Base-by-base conservation (phyloP, 176 grass and related monocot species). In the Ananas comosus region DNA sequence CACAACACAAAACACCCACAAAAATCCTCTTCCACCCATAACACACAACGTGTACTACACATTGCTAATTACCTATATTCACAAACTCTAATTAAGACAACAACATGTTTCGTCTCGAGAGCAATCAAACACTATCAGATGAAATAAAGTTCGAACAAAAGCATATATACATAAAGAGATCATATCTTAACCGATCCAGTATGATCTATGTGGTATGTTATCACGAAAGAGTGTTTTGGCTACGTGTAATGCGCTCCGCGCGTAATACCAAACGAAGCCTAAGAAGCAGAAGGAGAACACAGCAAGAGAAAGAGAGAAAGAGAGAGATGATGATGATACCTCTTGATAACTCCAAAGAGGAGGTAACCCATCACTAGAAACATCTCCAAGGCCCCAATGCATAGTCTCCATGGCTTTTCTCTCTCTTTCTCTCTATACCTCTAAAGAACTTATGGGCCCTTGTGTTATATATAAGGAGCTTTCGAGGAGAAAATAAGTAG, bases 301-400 rank as follows among this genome's bases (percentile, higher is more conserved):
- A 70, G 24, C 49, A 52, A 70, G 48, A 27, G 7, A 17, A 2
- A 27, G 25, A 27, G 25, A 27, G 25, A 69, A 42, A 69, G 76
- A 8, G 70, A 48, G 63, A n/a, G n/a, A n/a, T n/a, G n/a, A 69
- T 50, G n/a, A 28, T 13, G 27, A 42, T 23, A 67, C 64, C 64
- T 67, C 64, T 42, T 67, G 64, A 47, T 67, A 67, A 47, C 29
- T 49, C 64, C 64, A 67, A 4, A 47, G 11, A 67, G 64, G 21
- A 63, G 57, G 9, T 16, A 18, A 16, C 57, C 16, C 29, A 2
- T 42, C 24, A 10, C 19, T 29, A 47, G 29, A 13, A 16, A n/a
- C 28, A 19, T 61, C 56, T 1, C 13, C 64, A 49, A 67, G 64
- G 47, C 6, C 47, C 64, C 64, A 67, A 67, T 11, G 64, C 56